Evolutionary conservation across 139 green algal species (phyloP), one percentile per base, ranked within the genome.

Genomic region (Gonium pectorale): DNA sequence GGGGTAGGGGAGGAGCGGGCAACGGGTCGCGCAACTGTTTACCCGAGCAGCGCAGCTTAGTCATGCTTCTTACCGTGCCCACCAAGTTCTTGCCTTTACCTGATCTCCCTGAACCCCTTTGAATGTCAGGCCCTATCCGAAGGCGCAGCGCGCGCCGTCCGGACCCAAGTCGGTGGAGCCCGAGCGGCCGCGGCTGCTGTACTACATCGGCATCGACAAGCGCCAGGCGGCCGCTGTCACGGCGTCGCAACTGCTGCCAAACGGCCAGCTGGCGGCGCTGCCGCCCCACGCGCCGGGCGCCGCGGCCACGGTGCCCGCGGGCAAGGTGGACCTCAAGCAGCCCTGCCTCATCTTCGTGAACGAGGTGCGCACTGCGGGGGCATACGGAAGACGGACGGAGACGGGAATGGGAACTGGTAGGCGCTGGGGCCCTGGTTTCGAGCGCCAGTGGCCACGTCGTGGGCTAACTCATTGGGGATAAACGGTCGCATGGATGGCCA

Each of bases 201-300:
- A 86, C 70, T 90, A 77, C 60, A 72, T 89, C 31, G 69, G 72
- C 37, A 71, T 89, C 64, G 80, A 88, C 44, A 90, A 90, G 59
- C 87, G 69, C 27, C 19, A 52, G 44, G 62, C 44, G 6, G 22
- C 66, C 17, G 52, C 81, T 11, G 75, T 72, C 43, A 93, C 95
- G 15, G 91, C 97, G 80, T 87, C 97, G 31, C 93, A 94, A 49
- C 59, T 75, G 17, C 88, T 95, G 0, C 95, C 97, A 33, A 89
- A 91, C 41, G 62, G 86, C 46, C 82, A 91, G 77, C 15, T 83
- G 60, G 60, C 62, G n/a, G 43, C 49, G 43, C 37, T 81, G 73
- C 37, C 37, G 52, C 73, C 13, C 80, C 85, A 82, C 29, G 88
- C 41, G 78, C 67, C 49, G 54, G 85, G 35, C 89, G 80, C 51